phyloP scores from a whole-genome alignment of 371 early-diverging fungal genomes.

The Chytridium lagenaria region DNA sequence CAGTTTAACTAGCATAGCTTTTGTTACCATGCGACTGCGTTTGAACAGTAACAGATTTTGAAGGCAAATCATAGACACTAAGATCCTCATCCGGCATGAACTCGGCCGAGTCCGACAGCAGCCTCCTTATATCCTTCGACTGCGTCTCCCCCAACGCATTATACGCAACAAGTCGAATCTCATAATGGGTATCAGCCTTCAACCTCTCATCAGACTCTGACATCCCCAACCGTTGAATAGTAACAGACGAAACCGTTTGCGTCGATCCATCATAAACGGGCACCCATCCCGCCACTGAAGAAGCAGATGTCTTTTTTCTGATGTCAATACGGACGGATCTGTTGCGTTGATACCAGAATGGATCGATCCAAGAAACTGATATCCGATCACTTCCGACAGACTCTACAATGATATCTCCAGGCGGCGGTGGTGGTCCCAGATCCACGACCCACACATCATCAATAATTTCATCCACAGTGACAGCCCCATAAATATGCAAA shows the following conservation, averaged over 20 bases:
- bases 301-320: not conserved
- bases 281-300: not conserved
- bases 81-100: not conserved
- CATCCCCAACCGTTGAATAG: not conserved
- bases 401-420: conserved; percentile 3
- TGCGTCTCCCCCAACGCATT: conserved; percentile 16
- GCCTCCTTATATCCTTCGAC: not conserved
- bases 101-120: not conserved
- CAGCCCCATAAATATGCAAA: not conserved
- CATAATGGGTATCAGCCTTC: not conserved
- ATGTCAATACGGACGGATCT: not conserved
- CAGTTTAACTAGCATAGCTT: no score
- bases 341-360: conserved; percentile 13
- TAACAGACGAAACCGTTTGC: not conserved
- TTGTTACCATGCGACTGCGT: not conserved
- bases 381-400: not conserved
- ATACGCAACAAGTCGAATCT: not conserved
- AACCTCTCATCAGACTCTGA: not conserved
- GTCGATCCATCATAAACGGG: not conserved
- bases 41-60: not conserved
- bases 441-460: conserved; percentile 15
- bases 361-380: conserved; percentile 15
- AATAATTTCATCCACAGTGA: not conserved
- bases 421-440: conserved; percentile 20
- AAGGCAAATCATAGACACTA: not conserved